Evolutionary conservation across 768 basidiomycete species (phyloP).

Genomic region (Sporobolomyces roseus): DNA sequence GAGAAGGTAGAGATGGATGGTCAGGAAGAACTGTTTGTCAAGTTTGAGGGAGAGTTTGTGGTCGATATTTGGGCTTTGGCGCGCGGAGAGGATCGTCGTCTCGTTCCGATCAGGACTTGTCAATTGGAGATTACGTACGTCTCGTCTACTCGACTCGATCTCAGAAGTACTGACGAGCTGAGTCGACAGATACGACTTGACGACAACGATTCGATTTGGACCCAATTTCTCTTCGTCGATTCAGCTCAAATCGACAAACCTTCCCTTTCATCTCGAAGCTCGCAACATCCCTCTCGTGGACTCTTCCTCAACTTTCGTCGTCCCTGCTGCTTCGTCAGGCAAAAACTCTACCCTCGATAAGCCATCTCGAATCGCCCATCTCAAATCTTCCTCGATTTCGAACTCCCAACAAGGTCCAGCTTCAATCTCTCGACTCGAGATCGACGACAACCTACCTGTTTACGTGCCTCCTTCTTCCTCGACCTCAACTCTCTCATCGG

Average conservation of each 20-base stretch:
- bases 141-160: neutral
- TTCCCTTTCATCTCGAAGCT: neutral
- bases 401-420: no score
- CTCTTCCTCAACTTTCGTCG: no score
- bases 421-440: neutral
- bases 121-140: constrained; percentile 2
- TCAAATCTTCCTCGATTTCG: no score
- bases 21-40: neutral
- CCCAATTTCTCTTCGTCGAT: neutral
- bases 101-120: neutral
- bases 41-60: constrained; percentile 5
- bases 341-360: neutral
- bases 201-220: constrained; percentile 7
- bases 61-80: no score
- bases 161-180: neutral
- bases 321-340: no score
- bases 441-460: neutral
- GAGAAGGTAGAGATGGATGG: neutral
- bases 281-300: neutral
- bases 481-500: neutral
- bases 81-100: neutral
- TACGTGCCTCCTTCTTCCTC: neutral
- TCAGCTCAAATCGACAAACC: constrained; percentile 8
- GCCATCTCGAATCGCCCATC: no score
- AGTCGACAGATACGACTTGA: constrained; percentile 10